Base-by-base conservation (phyloP, 1,284 basidiomycete genomes). In the Irpex sp. region DNA sequence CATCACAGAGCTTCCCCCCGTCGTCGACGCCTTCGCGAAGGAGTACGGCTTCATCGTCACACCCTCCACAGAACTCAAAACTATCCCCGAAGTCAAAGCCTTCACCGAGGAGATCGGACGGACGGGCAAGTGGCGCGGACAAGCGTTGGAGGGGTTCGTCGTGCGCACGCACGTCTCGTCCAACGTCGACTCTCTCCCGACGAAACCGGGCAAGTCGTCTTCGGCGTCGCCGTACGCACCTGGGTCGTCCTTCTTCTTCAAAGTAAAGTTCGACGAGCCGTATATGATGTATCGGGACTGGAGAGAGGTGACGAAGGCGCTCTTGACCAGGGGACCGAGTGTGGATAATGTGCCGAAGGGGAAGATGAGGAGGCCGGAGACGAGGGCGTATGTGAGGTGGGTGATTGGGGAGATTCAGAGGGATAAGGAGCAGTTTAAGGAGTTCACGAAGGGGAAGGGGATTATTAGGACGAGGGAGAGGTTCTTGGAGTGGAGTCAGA, bases 251-350 rank as follows among this genome's bases (percentile, higher is more conserved):
- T 97, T 98, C 81, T 98, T 99, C 82, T 99, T 98, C 87, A 99
- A 99, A 74, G 85, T 99, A 77, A 99, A 99, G 74, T 99, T 98
- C 73, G 95, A 98, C 74, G 94, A 99, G 72, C 96, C 96, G 0
- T 99, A 99, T 73, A 87, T 98, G 78, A 96, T 97, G 87, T 98
- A 98, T 75, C 88, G 97, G 57, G 93, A 98, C 72, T 99, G 95
- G 95, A 82, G 97, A 59, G 97, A 99, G 75, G 82, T 96, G 57
- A 98, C 97, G 6, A 91, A 94, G 70, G 77, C 73, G 18, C 78
- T 96, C 36, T 79, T 97, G 5, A 76, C 80, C 1, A 74, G 77
- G 66, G 69, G 68, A 49, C 60, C 74, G 4, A 56, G 61, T 16
- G 68, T 74, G 2, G 70, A 65, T 9, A 74, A 73, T 21, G 70